Base-by-base conservation (phyloP, 768 basidiomycete genomes). In the Sistotremastrum suecicum region DNA sequence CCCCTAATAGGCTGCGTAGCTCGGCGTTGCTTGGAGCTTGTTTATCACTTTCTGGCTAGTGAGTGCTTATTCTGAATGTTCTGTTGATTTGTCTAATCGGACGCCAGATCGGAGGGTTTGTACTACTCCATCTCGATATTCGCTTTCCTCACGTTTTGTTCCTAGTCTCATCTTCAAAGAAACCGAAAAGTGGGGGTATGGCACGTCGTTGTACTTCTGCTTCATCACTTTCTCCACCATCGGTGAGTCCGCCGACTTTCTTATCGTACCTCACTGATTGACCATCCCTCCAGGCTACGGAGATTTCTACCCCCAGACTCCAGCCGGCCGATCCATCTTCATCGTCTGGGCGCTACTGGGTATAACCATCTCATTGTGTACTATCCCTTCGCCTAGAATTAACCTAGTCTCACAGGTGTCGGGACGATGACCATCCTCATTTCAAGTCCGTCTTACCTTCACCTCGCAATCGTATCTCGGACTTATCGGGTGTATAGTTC, bases 31-130 rank as follows among this genome's bases (percentile, higher is more conserved):
- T 0, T 74, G 75, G 64, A 42, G 58, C 0, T 51, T 82, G 32
- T 88, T 89, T 61, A 55, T 85, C 20, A 51, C 71, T n/a, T 90
- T 90, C 64, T 90, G 87, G 87, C 65, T 75, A 54, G 79, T 83
- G 48, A 48, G 71, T 58, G 10, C 38, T 35, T 42, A 7, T 42
- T 5, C 11, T 31, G 43, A 11, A 41, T 33, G 29, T 30, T 47
- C 32, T 32, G 30, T 8, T 37, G 10, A 37, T 9, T 20, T 6
- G 37, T 31, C 7, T 20, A 20, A 20, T 20, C 20, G 20, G 1
- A 20, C 20, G 1, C 20, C 20, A 20, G 20, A 20, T 20, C 20
- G 20, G 20, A 20, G 20, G 20, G 20, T 20, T 20, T 20, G 20
- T 20, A 20, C 20, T 1, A 20, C 20, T 20, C 1, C 2, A 20